Conservation (phyloP, 2,329 filamentous ascomycete genomes). For the Xylaria sp. region DNA sequence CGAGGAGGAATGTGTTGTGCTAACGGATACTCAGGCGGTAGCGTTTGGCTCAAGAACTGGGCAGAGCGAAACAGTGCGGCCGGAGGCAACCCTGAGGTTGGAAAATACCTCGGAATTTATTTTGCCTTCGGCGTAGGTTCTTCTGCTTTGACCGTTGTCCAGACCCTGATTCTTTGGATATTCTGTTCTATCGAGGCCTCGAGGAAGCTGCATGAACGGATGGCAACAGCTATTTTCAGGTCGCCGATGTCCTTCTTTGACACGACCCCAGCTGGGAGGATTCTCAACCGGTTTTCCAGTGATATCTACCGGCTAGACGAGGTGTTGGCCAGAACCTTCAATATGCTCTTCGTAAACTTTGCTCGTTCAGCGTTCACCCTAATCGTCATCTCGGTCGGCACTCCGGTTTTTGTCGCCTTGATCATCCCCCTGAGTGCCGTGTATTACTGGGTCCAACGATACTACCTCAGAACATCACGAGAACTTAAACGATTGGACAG, state of each 20-base stretch:
- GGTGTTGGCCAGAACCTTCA: slow-evolving; percentile 93
- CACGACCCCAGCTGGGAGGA: slow-evolving; percentile 93
- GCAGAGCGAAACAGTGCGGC: slow-evolving; percentile 73
- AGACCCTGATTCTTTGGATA: slow-evolving; percentile 96
- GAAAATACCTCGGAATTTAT: slow-evolving; percentile 93
- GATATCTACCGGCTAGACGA: slow-evolving; percentile 86
- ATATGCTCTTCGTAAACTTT: slow-evolving; percentile 86
- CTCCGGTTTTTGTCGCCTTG: slow-evolving; percentile 77
- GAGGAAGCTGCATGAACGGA: slow-evolving; percentile 92
- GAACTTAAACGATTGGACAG: slow-evolving; percentile 96
- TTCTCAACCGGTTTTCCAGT: slow-evolving; percentile 93
- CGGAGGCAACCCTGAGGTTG: slow-evolving; percentile 73
- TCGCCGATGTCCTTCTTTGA: slow-evolving; percentile 99
- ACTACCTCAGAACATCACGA: slow-evolving; percentile 93
- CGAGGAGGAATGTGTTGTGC: slow-evolving; percentile 19
- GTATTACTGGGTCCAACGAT: slow-evolving; percentile 93
- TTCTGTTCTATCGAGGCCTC: slow-evolving; percentile 99
- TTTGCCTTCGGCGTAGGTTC: slow-evolving; percentile 92
- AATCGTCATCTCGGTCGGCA: slow-evolving; percentile 78
- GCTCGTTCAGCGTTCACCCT: slow-evolving; percentile 82
- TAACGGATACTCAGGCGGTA: slow-evolving; percentile 59
- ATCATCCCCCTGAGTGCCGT: slow-evolving; percentile 79
- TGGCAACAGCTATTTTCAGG: slow-evolving; percentile 96
- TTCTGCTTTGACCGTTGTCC: slow-evolving; percentile 80
- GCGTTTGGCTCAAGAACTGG: slow-evolving; percentile 94